These are phyloP conservation scores for Fusarium sp. DNA, from an alignment of 2,329 filamentous ascomycete genomes.

Conservation along the genomic window DNA sequence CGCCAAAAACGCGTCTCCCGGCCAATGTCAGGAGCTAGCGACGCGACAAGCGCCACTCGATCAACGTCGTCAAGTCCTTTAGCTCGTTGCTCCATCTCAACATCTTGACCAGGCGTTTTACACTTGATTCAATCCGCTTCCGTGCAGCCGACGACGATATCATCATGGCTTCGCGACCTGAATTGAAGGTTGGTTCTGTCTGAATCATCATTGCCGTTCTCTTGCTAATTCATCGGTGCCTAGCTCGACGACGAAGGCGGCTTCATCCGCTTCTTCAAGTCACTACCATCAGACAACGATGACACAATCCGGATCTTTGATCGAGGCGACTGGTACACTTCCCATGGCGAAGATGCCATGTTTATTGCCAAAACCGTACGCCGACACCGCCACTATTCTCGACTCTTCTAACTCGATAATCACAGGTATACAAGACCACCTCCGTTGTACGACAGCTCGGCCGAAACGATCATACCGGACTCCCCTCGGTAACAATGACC, in stretches of 20 bases:
- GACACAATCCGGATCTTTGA: slow-evolving; percentile 93
- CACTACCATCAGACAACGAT: slow-evolving; percentile 76
- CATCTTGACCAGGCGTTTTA: slow-evolving; percentile 9
- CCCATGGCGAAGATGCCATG: slow-evolving; percentile 86
- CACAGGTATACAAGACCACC: slow-evolving; percentile 93
- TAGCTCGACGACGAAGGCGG: slow-evolving; percentile 96
- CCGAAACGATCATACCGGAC: slow-evolving; percentile 81
- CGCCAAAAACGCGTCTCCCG: slow-evolving; percentile 45
- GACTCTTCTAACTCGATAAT: slow-evolving; percentile 11
- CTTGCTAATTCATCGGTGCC: slow-evolving; percentile 6
- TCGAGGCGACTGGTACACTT: slow-evolving; percentile 93
- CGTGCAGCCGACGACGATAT: slow-evolving; percentile 17
- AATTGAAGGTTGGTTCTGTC: slow-evolving; percentile 70
- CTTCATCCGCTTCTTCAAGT: slow-evolving; percentile 96
- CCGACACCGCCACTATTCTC: neutral
- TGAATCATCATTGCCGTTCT: neutral
- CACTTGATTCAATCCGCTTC: slow-evolving; percentile 3
- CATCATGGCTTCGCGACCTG: slow-evolving; percentile 77
- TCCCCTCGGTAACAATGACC: slow-evolving; percentile 95
- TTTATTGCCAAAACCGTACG: slow-evolving; percentile 82
- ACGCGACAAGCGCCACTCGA: slow-evolving; percentile 36
- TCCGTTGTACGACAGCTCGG: slow-evolving; percentile 94
- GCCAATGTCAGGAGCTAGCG: slow-evolving; percentile 32
- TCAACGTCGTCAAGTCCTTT: slow-evolving; percentile 26
- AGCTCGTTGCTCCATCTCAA: slow-evolving; percentile 8